Evolutionary conservation across 768 basidiomycete genomes (phyloP).

Genomic region (Suillus subaureus): DNA sequence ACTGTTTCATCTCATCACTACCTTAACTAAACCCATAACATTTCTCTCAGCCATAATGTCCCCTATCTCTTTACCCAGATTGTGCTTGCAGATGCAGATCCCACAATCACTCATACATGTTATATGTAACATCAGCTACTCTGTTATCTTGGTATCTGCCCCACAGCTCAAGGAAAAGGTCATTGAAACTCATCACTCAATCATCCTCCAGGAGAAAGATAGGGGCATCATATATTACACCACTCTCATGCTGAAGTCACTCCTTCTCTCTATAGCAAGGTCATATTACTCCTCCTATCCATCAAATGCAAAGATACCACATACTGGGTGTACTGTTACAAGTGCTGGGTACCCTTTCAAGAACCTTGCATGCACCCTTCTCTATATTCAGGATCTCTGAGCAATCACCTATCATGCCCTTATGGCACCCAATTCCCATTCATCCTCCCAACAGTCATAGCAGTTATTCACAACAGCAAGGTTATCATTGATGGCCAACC

Average conservation of each 20-base stretch:
- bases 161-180: not conserved
- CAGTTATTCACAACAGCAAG: not conserved
- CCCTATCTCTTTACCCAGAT: not conserved
- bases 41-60: constrained; percentile 16
- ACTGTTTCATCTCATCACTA: constrained; percentile 11
- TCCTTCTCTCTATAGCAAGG: not conserved
- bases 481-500: not conserved
- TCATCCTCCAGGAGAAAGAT: not conserved
- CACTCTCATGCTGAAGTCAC: not conserved
- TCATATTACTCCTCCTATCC: not conserved
- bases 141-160: rapidly evolving
- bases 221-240: constrained; percentile 15
- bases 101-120: not conserved
- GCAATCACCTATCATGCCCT: not conserved
- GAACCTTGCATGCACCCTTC: constrained; percentile 12
- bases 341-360: constrained; percentile 14
- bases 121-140: constrained; percentile 13
- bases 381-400: not conserved
- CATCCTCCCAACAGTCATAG: not conserved
- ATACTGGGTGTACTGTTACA: constrained; percentile 11
- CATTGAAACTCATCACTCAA: not conserved
- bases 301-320: not conserved
- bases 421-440: not conserved
- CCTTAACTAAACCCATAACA: constrained; percentile 13
- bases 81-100: constrained; percentile 5